These are phyloP conservation scores for Jacaranda copaia DNA, from an alignment of 257 asterid genomes.

Conservation along the genomic window DNA sequence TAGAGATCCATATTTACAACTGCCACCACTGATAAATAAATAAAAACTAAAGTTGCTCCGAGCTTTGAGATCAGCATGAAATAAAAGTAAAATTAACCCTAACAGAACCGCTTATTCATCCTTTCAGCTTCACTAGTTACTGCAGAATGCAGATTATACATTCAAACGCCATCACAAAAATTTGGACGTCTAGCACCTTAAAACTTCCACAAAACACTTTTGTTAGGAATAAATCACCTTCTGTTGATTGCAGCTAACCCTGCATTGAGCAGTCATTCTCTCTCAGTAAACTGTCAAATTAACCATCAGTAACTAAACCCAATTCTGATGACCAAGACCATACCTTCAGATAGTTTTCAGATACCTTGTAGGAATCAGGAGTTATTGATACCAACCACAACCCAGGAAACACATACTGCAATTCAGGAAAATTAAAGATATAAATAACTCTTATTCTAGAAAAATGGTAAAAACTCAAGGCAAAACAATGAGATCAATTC, in stretches of 20 bases:
- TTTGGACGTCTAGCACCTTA: slow-evolving; percentile 34
- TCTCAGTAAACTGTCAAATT: slow-evolving; percentile 25
- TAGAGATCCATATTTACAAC: slow-evolving; percentile 31
- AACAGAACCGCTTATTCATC: neutral
- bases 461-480: neutral
- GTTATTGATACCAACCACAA: slow-evolving; percentile 60
- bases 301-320: neutral
- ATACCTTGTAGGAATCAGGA: slow-evolving; percentile 60
- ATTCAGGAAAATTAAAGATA: neutral
- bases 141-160: slow-evolving; percentile 37
- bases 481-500: slow-evolving; percentile 12
- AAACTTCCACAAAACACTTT: slow-evolving; percentile 36
- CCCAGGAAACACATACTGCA: slow-evolving; percentile 70
- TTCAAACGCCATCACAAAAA: slow-evolving; percentile 37
- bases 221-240: slow-evolving; percentile 33
- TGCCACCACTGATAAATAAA: slow-evolving; percentile 3
- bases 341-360: slow-evolving; percentile 57
- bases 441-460: neutral
- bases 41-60: neutral
- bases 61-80: slow-evolving; percentile 20
- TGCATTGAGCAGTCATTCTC: slow-evolving; percentile 33
- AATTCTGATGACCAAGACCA: slow-evolving; percentile 15
- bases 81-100: slow-evolving; percentile 9
- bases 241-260: slow-evolving; percentile 47
- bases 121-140: slow-evolving; percentile 40